These are phyloP conservation scores for Hirsutella thompsonii DNA, from an alignment of 2,329 filamentous ascomycete species.

Conservation along the genomic window DNA sequence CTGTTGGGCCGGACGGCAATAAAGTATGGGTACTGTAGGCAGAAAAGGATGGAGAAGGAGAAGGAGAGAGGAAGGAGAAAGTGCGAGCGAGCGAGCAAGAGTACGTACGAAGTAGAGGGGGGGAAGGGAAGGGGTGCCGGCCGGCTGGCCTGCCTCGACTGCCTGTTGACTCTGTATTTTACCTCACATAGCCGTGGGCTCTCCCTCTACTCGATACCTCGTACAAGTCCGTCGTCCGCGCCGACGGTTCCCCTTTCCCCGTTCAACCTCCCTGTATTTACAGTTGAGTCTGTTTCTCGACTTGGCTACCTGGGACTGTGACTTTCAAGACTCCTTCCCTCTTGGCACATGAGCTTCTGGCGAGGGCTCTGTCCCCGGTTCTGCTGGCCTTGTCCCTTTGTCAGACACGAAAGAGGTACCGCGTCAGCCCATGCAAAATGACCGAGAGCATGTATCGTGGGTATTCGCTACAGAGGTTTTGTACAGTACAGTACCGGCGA, in stretches of 20 bases:
- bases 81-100: neutral
- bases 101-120: neutral
- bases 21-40: neutral
- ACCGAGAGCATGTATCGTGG: neutral
- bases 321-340: too few species aligned
- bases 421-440: too few species aligned
- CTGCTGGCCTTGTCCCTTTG: too few species aligned
- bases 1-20: neutral
- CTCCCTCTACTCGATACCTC: neutral
- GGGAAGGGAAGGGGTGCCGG: neutral
- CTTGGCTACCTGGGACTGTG: too few species aligned
- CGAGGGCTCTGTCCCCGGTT: too few species aligned
- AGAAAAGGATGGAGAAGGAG: too few species aligned
- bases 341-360: too few species aligned
- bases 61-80: neutral
- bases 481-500: neutral
- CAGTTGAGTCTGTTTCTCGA: too few species aligned
- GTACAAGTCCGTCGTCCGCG: too few species aligned
- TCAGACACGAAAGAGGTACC: too few species aligned
- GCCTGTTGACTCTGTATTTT: neutral
- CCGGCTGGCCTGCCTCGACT: neutral
- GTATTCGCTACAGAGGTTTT: neutral
- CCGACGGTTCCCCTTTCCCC: too few species aligned
- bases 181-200: neutral
- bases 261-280: too few species aligned